Evolutionary conservation across 2,329 filamentous ascomycete species (phyloP).

Genomic region (Pseudocercospora pini-densiflorae): DNA sequence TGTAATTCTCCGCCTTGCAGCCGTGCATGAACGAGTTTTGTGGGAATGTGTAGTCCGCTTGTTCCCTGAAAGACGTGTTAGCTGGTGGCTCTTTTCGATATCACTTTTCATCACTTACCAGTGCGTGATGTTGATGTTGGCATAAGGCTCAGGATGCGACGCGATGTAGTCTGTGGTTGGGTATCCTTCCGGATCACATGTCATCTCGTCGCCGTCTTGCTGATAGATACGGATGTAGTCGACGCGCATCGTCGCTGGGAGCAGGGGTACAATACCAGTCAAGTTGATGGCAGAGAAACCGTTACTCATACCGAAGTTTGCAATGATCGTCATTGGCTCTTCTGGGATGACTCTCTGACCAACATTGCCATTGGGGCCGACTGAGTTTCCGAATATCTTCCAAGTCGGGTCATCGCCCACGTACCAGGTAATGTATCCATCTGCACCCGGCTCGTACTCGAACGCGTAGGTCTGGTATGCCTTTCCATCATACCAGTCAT

Average conservation of each 20-base stretch:
- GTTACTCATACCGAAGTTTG: slow-evolving; percentile 73
- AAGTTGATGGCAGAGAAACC: slow-evolving; percentile 67
- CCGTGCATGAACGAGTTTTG: slow-evolving; percentile 64
- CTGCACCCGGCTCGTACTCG: slow-evolving; percentile 64
- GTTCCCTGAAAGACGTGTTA: slow-evolving; percentile 40
- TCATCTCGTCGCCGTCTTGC: slow-evolving; percentile 60
- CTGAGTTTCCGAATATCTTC: slow-evolving; percentile 63
- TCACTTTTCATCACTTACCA: slow-evolving; percentile 55
- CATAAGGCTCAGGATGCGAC: slow-evolving; percentile 64
- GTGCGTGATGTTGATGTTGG: slow-evolving; percentile 66
- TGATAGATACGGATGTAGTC: slow-evolving; percentile 76
- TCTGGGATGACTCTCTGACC: slow-evolving; percentile 67
- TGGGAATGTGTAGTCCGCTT: slow-evolving; percentile 63
- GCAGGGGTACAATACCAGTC: slow-evolving; percentile 56
- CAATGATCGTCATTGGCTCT: slow-evolving; percentile 69
- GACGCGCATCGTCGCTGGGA: slow-evolving; percentile 68
- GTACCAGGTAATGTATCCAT: slow-evolving; percentile 70
- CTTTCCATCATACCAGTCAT: slow-evolving; percentile 69
- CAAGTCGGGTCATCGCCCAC: slow-evolving; percentile 68
- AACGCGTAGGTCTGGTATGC: slow-evolving; percentile 67
- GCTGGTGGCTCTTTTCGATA: background rate
- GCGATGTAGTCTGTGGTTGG: slow-evolving; percentile 70
- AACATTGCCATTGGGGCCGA: slow-evolving; percentile 72
- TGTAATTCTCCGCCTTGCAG: slow-evolving; percentile 46
- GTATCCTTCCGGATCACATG: slow-evolving; percentile 70